Conservation (phyloP, 2,329 filamentous ascomycete species). For the Fusarium musae region DNA sequence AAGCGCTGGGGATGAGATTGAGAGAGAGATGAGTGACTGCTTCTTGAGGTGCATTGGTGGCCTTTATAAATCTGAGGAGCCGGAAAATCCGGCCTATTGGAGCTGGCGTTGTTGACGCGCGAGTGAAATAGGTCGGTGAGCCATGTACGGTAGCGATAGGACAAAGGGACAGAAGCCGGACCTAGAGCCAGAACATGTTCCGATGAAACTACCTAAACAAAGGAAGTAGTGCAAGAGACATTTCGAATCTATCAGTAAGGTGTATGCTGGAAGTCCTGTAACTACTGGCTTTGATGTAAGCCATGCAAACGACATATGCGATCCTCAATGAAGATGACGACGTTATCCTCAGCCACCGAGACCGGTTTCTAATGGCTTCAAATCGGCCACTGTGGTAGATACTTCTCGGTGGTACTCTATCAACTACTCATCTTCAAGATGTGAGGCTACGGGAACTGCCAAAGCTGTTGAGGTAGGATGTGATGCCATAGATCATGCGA, state of each 20-base stretch:
- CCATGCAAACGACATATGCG: background rate
- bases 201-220: background rate
- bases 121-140: background rate
- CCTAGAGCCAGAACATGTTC: background rate
- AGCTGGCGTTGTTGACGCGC: background rate
- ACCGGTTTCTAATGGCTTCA: background rate
- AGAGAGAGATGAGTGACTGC: background rate
- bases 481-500: background rate
- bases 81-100: background rate
- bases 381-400: background rate
- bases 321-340: background rate
- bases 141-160: background rate
- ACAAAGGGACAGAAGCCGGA: background rate
- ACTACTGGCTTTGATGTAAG: background rate
- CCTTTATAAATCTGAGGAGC: background rate
- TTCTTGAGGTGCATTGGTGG: background rate
- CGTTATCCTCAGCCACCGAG: background rate
- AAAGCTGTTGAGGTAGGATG: background rate
- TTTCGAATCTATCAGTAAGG: background rate
- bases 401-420: background rate
- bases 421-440: background rate
- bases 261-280: background rate
- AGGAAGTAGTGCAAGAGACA: background rate
- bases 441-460: too few species aligned
- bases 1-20: background rate